Base-by-base conservation (phyloP, 2,329 filamentous ascomycete species). In the Fusarium sp. region DNA sequence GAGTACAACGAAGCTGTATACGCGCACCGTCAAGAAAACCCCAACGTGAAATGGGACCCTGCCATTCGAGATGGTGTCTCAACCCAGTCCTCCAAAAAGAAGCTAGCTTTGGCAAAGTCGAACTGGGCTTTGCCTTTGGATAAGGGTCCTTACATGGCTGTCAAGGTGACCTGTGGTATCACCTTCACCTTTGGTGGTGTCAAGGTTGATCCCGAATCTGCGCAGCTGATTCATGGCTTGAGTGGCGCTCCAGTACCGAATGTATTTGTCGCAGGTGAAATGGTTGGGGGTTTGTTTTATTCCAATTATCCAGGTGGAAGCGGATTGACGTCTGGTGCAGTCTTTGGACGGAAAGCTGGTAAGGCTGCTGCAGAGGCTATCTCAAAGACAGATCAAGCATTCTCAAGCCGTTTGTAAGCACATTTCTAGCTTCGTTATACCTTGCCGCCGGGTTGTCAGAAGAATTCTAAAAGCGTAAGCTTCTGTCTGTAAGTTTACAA, bases 41-140 rank as follows among this genome's bases (percentile, higher is more conserved):
- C 44, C 1, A 15, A 29, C 2, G 45, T 20, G 18, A 65, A 59
- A 22, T 65, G 62, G 62, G 60, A 65, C 3, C 62, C 60, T 3
- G 60, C 62, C 5, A 59, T 46, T 5, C 40, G 45, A 46, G 62
- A 65, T 20, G 51, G 52, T 3, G 30, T 65, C 11, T 65, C 60
- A 4, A 65, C 62, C 4, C 62, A 65, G 5, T 65, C 62, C 6
- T 65, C 51, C 0, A 8, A 15, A 2, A 65, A 65, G n/a, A 50
- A 46, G 16, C 22, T 65, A 3, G 25, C 44, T 24, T 16, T 65
- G 8, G 62, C 60, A 16, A 65, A 65, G 15, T 65, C 62, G 0
- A 65, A 65, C 11, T 65, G 62, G 62, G 62, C 62, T 20, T 6
- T 65, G 0, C 62, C 62, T n/a, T n/a, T 65, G 25, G 62, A 65